Conservation (phyloP, 805 yeast species). For the Cyberlindnera mississippiensis region DNA sequence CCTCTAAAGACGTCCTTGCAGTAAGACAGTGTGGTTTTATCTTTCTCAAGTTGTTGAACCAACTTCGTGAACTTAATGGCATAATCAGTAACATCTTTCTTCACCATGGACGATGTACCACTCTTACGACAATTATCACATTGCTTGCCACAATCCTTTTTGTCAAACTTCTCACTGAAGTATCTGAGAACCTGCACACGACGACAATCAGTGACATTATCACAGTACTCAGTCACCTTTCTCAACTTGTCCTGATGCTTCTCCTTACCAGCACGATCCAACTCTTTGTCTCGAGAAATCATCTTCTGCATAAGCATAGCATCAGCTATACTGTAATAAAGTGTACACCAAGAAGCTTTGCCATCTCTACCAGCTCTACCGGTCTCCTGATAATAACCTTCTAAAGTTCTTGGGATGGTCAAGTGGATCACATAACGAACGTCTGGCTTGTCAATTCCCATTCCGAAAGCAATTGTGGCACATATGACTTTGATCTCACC, state of each 20-base stretch:
- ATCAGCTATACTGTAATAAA: constrained; percentile 79
- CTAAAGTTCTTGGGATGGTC: constrained; percentile 84
- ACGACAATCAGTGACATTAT: constrained; percentile 85
- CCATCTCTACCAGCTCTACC: constrained; percentile 99
- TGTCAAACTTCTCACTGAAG: constrained; percentile 79
- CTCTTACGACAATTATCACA: constrained; percentile 81
- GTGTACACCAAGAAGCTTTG: constrained; percentile 68
- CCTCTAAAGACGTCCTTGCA: constrained; percentile 85
- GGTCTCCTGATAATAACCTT: constrained; percentile 96
- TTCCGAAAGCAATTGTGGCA: constrained; percentile 98
- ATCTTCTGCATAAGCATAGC: constrained; percentile 70
- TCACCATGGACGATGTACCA: constrained; percentile 39
- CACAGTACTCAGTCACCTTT: constrained; percentile 89
- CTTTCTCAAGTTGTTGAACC: constrained; percentile 50
- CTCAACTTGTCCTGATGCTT: constrained; percentile 72
- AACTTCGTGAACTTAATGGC: constrained; percentile 58
- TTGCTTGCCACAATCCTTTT: constrained; percentile 56
- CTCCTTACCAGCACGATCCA: constrained; percentile 61
- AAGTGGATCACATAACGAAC: constrained; percentile 89
- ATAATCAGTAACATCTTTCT: constrained; percentile 63
- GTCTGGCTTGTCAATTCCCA: constrained; percentile 98
- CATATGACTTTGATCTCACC: constrained; percentile 74
- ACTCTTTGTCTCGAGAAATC: constrained; percentile 71
- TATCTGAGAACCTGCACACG: constrained; percentile 85
- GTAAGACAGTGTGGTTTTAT: constrained; percentile 69